These are phyloP conservation scores for Ganoderma leucocontextum DNA, from an alignment of 1,284 basidiomycete species.

Conservation along the genomic window DNA sequence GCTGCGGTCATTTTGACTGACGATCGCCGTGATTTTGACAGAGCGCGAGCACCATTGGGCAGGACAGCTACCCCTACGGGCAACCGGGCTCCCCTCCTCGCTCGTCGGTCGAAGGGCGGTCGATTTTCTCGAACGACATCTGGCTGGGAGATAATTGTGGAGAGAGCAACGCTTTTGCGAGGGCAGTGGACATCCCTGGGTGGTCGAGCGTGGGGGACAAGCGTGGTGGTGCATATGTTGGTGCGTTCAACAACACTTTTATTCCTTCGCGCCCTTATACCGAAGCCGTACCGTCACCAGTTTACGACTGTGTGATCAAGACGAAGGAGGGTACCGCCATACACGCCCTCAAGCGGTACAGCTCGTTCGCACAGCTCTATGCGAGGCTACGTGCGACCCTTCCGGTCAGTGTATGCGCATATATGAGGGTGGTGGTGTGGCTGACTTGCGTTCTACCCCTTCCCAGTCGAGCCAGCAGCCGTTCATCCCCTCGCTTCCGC, in stretches of 20 bases:
- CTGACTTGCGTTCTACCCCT: background rate
- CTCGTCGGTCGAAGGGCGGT: slow-evolving; percentile 53
- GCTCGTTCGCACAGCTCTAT: slow-evolving; percentile 69
- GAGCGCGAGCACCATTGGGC: slow-evolving; percentile 28
- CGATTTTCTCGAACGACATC: slow-evolving; percentile 67
- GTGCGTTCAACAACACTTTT: slow-evolving; percentile 45
- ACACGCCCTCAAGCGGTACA: slow-evolving; percentile 76
- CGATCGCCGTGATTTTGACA: slow-evolving; percentile 7
- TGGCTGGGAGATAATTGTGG: slow-evolving; percentile 70
- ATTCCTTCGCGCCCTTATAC: background rate
- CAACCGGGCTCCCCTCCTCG: slow-evolving; percentile 33
- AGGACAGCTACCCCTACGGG: slow-evolving; percentile 27
- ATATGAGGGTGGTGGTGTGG: background rate
- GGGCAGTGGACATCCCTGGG: slow-evolving; percentile 67
- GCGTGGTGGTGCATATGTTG: slow-evolving; percentile 66
- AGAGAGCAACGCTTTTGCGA: slow-evolving; percentile 61
- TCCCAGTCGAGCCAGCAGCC: slow-evolving; percentile 51
- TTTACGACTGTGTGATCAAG: slow-evolving; percentile 70
- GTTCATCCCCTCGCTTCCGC: slow-evolving; percentile 69
- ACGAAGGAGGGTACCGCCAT: slow-evolving; percentile 74
- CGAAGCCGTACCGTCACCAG: slow-evolving; percentile 40
- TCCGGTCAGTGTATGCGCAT: slow-evolving; percentile 51
- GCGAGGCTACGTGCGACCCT: slow-evolving; percentile 57
- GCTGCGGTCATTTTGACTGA: slow-evolving; percentile 5
- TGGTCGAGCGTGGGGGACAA: slow-evolving; percentile 76